phyloP scores from a whole-genome alignment of 352 stramenopile genomes.

The Globisporangium lucens region DNA sequence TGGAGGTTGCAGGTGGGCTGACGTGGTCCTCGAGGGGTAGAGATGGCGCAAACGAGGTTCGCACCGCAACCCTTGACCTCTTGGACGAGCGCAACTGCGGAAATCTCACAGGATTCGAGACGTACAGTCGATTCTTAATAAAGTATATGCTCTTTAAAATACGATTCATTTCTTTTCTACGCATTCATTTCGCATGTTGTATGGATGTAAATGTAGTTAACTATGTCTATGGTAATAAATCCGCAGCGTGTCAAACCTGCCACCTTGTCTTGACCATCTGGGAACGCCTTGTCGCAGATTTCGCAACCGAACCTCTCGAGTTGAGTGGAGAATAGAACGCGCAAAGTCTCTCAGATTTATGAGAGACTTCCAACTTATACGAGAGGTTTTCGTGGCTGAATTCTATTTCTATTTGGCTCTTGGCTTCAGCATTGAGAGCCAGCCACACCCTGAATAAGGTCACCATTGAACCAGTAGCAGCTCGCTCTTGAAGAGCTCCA shows the following conservation, averaged over 20 bases:
- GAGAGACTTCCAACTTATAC: not conserved
- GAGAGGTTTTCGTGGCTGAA: no score
- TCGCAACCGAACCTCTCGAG: not conserved
- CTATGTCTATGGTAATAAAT: not conserved
- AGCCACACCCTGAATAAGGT: no score
- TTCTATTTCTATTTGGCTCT: no score
- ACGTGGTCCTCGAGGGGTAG: not conserved
- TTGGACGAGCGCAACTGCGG: not conserved
- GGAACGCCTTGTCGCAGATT: not conserved
- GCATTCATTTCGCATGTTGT: not conserved
- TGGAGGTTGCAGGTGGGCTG: not conserved
- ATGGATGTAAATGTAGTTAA: not conserved
- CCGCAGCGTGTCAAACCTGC: no score
- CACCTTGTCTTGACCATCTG: not conserved
- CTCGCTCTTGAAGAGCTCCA: no score
- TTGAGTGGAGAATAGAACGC: no score
- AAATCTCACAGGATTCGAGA: not conserved
- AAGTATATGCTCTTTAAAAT: not conserved
- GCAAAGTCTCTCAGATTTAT: not conserved
- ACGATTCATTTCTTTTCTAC: not conserved
- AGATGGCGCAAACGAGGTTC: not conserved
- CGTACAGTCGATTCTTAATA: not conserved
- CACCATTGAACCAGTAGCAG: no score
- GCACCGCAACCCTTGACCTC: not conserved
- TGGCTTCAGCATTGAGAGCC: no score